A percentile compares a stretch with the other conserved stretches of the same genome.
Evolutionary conservation across 2,329 filamentous ascomycete species (phyloP).

Genomic region (Aspergillus pseudonomiae): DNA sequence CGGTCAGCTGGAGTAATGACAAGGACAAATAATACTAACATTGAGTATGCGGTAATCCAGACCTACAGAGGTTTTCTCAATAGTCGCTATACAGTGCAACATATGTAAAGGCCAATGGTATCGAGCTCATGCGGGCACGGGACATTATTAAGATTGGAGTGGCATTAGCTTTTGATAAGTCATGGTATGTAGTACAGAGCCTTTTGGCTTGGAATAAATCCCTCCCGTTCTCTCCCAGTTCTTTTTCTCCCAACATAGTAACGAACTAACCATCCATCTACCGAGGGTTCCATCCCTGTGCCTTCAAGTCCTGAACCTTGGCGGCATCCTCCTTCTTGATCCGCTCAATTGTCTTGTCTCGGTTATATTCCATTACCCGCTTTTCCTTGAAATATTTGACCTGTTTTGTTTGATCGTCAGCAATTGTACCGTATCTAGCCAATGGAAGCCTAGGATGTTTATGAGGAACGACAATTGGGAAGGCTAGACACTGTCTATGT

Average conservation of each 20-base stretch:
- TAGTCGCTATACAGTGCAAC: background rate
- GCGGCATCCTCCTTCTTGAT: constrained; percentile 74
- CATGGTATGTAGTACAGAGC: constrained; percentile 19
- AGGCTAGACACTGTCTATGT: background rate
- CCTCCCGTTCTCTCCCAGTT: constrained; percentile 6
- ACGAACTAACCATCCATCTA: constrained; percentile 11
- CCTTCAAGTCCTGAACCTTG: constrained; percentile 54
- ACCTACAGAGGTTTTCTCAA: background rate
- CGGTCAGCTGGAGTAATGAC: constrained; percentile 10
- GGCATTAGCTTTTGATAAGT: constrained; percentile 19
- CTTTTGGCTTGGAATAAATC: constrained; percentile 4
- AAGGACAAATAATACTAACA: background rate
- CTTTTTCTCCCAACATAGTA: constrained; percentile 3
- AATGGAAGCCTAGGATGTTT: background rate
- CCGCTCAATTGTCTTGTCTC: constrained; percentile 75
- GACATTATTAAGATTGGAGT: constrained; percentile 15
- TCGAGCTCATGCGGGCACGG: background rate
- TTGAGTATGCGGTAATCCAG: background rate
- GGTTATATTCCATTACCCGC: constrained; percentile 87
- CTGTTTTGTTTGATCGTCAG: constrained; percentile 48
- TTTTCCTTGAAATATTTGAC: constrained; percentile 98
- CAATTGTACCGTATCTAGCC: background rate
- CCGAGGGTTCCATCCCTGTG: constrained; percentile 44
- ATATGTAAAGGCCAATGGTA: background rate
- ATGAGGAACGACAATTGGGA: background rate